These are phyloP conservation scores for Suhomyces emberorum DNA, from an alignment of 805 yeast genomes.

Conservation along the genomic window DNA sequence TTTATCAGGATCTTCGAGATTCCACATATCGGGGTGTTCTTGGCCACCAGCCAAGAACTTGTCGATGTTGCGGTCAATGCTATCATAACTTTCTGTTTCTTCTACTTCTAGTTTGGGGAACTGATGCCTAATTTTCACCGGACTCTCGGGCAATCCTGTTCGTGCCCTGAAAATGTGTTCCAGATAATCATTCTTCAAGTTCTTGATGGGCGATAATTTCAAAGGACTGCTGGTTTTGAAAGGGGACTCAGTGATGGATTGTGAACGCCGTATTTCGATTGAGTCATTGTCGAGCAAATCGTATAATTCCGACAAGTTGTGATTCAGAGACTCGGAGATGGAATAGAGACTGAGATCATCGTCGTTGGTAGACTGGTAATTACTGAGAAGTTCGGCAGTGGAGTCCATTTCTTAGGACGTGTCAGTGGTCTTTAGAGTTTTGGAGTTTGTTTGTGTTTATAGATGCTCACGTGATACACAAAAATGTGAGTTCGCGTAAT, in stretches of 20 bases:
- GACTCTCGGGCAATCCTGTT: conserved; percentile 10
- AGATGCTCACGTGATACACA: background rate
- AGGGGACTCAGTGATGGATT: conserved; percentile 6
- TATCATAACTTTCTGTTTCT: conserved; percentile 3
- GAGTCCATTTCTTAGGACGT: conserved; percentile 5
- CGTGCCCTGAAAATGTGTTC: conserved; percentile 14
- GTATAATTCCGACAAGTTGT: conserved; percentile 10
- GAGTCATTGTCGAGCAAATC: conserved; percentile 17
- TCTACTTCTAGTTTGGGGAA: background rate
- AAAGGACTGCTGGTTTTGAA: conserved; percentile 12
- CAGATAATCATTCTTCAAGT: conserved; percentile 15
- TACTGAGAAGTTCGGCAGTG: conserved; percentile 13
- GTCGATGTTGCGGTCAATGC: conserved; percentile 11
- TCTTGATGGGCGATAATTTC: conserved; percentile 14
- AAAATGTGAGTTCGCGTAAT: background rate
- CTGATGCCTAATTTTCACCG: conserved; percentile 9
- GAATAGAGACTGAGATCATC: conserved; percentile 19
- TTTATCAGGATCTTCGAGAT: conserved; percentile 10
- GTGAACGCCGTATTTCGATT: conserved; percentile 12
- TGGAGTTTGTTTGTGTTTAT: background rate
- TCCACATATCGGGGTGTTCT: background rate
- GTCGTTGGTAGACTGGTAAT: conserved; percentile 7
- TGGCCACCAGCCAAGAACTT: conserved; percentile 7
- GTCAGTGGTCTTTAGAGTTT: background rate
- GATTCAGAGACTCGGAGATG: conserved; percentile 1